These are phyloP conservation scores for Epichloe gansuensis DNA, from an alignment of 2,329 filamentous ascomycete species.

Conservation along the genomic window DNA sequence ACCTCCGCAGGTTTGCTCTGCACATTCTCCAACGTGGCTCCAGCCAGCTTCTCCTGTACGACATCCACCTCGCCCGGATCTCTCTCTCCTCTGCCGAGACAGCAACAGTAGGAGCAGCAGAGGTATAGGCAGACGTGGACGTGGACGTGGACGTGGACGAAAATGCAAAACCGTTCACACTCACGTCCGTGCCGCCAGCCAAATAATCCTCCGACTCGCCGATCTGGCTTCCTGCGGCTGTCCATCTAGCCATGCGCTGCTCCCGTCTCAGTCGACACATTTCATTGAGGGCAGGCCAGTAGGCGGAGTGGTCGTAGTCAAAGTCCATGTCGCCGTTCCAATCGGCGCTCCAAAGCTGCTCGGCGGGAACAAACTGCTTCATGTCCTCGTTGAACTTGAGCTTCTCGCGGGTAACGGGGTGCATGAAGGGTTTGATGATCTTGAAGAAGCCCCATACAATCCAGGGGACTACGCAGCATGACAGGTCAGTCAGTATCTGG, in stretches of 20 bases:
- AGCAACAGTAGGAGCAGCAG: neutral
- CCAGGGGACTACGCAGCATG: constrained; percentile 57
- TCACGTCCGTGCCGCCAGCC: constrained; percentile 42
- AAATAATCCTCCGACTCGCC: constrained; percentile 84
- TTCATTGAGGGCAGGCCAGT: constrained; percentile 78
- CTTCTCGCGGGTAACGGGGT: constrained; percentile 85
- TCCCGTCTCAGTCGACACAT: constrained; percentile 55
- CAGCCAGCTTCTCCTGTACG: constrained; percentile 9
- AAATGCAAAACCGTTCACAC: constrained; percentile 22
- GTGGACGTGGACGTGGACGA: neutral
- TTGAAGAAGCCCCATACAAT: constrained; percentile 92
- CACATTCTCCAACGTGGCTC: constrained; percentile 1
- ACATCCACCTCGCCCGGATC: constrained; percentile 2
- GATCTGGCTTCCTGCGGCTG: constrained; percentile 63
- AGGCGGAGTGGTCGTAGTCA: constrained; percentile 75
- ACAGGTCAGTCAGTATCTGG: neutral
- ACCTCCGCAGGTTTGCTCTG: neutral
- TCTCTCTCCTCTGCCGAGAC: neutral
- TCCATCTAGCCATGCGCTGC: constrained; percentile 59
- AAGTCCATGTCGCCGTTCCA: constrained; percentile 72
- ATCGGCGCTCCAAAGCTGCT: constrained; percentile 71
- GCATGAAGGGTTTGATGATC: constrained; percentile 89
- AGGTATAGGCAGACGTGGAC: neutral
- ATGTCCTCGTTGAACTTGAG: constrained; percentile 96
- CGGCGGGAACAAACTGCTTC: constrained; percentile 63